phyloP scores from a whole-genome alignment of 2,329 filamentous ascomycete species.

The Colletotrichum phormii region DNA sequence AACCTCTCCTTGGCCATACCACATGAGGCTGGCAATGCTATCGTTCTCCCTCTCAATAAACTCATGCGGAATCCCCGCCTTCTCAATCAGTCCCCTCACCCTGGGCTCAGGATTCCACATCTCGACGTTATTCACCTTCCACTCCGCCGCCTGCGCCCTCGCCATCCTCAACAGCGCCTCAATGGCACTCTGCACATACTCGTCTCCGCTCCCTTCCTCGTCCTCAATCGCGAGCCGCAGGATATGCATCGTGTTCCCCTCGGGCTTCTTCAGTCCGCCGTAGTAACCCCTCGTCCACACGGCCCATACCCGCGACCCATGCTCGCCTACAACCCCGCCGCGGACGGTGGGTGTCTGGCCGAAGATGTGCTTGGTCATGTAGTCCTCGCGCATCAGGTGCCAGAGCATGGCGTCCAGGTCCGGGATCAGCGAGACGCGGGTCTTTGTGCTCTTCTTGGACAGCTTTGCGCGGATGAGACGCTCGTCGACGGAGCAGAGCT shows the following conservation, averaged over 20 bases:
- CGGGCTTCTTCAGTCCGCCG: constrained; percentile 61
- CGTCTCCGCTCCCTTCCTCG: constrained; percentile 50
- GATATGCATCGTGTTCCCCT: constrained; percentile 76
- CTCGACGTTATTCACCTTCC: constrained; percentile 77
- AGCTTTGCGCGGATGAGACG: constrained; percentile 67
- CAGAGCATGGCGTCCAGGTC: constrained; percentile 76
- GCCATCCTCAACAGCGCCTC: constrained; percentile 74
- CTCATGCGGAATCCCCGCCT: constrained; percentile 59
- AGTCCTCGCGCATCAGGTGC: constrained; percentile 86
- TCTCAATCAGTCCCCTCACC: constrained; percentile 59
- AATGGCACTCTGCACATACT: constrained; percentile 64
- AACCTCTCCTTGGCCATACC: constrained; percentile 72
- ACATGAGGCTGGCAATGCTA: constrained; percentile 78
- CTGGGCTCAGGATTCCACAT: constrained; percentile 83
- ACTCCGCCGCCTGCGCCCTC: constrained; percentile 76
- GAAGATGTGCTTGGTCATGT: constrained; percentile 75
- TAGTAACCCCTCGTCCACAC: constrained; percentile 78
- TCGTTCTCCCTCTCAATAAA: constrained; percentile 69
- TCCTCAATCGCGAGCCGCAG: constrained; percentile 77
- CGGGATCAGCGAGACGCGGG: constrained; percentile 74
- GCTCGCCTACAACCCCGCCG: constrained; percentile 73
- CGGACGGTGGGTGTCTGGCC: constrained; percentile 68
- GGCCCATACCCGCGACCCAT: constrained; percentile 75
- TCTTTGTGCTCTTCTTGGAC: constrained; percentile 53
- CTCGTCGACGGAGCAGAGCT: constrained; percentile 74